Evolutionary conservation across 2,329 filamentous ascomycete genomes (phyloP).

Genomic region (Dissoconium aciculare): DNA sequence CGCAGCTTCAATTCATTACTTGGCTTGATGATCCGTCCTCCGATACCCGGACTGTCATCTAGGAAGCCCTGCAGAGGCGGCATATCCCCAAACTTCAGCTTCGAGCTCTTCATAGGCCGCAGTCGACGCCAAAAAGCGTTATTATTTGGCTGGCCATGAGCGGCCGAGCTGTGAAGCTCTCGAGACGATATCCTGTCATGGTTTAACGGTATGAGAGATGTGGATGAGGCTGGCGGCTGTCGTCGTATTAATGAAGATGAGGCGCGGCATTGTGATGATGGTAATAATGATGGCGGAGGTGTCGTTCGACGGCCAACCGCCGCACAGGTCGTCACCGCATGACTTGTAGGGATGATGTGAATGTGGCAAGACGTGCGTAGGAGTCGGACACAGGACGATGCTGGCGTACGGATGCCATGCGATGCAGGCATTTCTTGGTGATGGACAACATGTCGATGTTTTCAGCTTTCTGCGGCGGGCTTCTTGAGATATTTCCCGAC

Average conservation of each 20-base stretch:
- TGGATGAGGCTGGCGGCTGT: slow-evolving; percentile 2
- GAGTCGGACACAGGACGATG: slow-evolving; percentile 50
- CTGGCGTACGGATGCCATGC: slow-evolving; percentile 30
- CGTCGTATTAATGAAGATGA: neutral
- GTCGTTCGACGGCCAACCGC: no score
- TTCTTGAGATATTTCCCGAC: neutral
- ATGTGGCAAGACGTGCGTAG: slow-evolving; percentile 59
- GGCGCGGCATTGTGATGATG: slow-evolving; percentile 1
- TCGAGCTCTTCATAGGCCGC: slow-evolving; percentile 10
- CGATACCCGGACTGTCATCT: slow-evolving; percentile 47
- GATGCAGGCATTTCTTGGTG: slow-evolving; percentile 16
- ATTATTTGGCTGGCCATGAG: no score
- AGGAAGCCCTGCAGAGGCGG: slow-evolving; percentile 37
- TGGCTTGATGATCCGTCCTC: slow-evolving; percentile 56
- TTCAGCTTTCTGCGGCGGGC: neutral
- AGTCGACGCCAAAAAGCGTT: slow-evolving; percentile 18
- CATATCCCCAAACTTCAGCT: slow-evolving; percentile 42
- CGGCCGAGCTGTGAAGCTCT: no score
- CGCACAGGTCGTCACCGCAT: slow-evolving; percentile 19
- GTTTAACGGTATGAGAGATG: slow-evolving; percentile 6
- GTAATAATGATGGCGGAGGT: slow-evolving; percentile 4
- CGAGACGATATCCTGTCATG: slow-evolving; percentile 15
- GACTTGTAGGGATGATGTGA: slow-evolving; percentile 37
- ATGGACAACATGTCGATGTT: no score
- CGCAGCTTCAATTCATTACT: slow-evolving; percentile 72